Evolutionary conservation across 148 eudicot species (phyloP).

Genomic region (Vaccinium darrowii): DNA sequence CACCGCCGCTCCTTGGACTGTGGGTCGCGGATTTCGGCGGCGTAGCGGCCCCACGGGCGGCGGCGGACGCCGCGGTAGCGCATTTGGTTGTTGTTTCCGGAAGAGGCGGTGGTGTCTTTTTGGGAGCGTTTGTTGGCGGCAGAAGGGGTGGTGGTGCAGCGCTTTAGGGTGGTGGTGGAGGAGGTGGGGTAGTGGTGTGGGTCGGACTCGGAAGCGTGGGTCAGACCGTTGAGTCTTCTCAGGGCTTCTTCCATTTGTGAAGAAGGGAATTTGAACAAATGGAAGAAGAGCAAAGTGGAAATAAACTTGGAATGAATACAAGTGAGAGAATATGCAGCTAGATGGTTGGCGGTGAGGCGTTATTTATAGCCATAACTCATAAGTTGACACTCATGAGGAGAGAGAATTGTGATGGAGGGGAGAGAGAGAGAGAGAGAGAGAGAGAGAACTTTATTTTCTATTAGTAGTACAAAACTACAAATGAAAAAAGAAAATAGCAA

Average conservation of each 20-base stretch:
- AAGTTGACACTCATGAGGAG: not conserved
- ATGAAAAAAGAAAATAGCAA: too few species aligned
- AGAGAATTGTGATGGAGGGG: not conserved
- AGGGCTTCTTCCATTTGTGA: conserved; percentile 45
- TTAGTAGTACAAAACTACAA: too few species aligned
- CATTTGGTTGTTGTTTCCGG: not conserved
- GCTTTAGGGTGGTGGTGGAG: conserved; percentile 19
- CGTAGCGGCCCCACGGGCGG: conserved; percentile 90
- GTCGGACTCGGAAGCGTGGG: conserved; percentile 16
- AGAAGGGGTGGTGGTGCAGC: conserved; percentile 15
- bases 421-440: too few species aligned
- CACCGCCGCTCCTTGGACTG: conserved; percentile 73
- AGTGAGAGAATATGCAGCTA: not conserved
- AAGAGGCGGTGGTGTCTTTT: conserved; percentile 19
- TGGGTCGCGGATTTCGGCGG: conserved; percentile 82
- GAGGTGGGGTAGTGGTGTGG: conserved; percentile 5
- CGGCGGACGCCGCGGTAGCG: conserved; percentile 78
- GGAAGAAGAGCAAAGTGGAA: not conserved
- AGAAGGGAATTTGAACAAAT: not conserved
- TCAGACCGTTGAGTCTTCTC: conserved; percentile 32
- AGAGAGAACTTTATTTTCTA: too few species aligned
- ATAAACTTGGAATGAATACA: too few species aligned
- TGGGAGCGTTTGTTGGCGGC: conserved; percentile 27
- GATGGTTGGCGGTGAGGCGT: not conserved
- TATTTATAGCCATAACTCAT: conserved; percentile 15